A percentile compares a stretch with the other conserved stretches of the same genome.
Evolutionary conservation across 2,329 filamentous ascomycete species (phyloP).

Genomic region (Penicillium vulpinum): DNA sequence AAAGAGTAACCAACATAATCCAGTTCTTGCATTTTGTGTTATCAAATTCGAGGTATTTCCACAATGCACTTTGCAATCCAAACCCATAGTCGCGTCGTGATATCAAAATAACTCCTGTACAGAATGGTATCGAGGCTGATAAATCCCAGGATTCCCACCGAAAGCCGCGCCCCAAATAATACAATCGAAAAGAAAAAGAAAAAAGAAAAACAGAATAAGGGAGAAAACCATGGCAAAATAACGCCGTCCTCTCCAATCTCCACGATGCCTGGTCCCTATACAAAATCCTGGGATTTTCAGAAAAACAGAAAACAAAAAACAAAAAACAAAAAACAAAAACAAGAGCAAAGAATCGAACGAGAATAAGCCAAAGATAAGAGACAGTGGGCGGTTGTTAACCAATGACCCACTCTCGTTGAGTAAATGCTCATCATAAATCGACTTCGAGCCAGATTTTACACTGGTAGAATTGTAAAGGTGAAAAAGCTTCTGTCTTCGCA

Average conservation of each 20-base stretch:
- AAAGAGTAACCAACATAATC: not conserved
- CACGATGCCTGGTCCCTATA: conserved; percentile 26
- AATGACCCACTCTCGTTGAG: not conserved
- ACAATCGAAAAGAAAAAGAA: conserved; percentile 17
- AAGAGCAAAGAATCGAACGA: too few relatives aligned
- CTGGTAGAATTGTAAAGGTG: not conserved
- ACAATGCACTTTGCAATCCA: conserved; percentile 14
- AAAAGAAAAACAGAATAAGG: conserved; percentile 11
- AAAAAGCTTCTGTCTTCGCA: not conserved
- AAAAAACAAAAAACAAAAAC: too few relatives aligned
- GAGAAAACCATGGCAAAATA: conserved; percentile 17
- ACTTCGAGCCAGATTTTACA: not conserved
- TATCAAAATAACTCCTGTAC: conserved; percentile 31
- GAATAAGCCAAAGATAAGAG: conserved; percentile 8
- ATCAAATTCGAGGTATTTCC: conserved; percentile 13
- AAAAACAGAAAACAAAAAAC: conserved; percentile 9
- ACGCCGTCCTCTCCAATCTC: conserved; percentile 30
- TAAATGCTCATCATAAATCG: conserved; percentile 1
- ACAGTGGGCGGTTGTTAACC: not conserved
- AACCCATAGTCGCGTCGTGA: conserved; percentile 12
- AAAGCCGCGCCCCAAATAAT: conserved; percentile 28
- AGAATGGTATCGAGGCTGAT: conserved; percentile 40
- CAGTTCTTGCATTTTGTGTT: conserved; percentile 18
- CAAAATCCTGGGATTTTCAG: conserved; percentile 21
- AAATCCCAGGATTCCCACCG: conserved; percentile 21